Evolutionary conservation across 805 yeast genomes (phyloP).

Genomic region (Phaffomyces opuntiae): DNA sequence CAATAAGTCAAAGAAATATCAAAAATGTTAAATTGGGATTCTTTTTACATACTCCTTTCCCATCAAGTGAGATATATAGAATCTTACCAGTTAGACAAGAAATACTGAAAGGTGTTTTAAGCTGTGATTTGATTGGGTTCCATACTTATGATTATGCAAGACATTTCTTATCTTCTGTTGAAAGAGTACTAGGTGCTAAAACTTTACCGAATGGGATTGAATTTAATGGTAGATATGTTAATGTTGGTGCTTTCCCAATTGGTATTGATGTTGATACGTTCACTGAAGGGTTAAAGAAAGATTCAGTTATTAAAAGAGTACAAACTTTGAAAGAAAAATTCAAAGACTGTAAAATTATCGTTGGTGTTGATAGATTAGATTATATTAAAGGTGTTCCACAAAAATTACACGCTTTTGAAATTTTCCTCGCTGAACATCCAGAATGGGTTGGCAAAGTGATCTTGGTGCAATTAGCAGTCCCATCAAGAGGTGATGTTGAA

Average conservation of each 20-base stretch:
- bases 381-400: constrained; percentile 98
- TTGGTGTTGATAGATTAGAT: constrained; percentile 94
- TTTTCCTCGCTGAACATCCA: constrained; percentile 86
- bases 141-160: constrained; percentile 99
- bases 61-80: constrained; percentile 92
- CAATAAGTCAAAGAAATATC: constrained; percentile 38
- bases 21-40: constrained; percentile 76
- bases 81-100: constrained; percentile 93
- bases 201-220: constrained; percentile 90
- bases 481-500: constrained; percentile 96
- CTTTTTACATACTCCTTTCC: constrained; percentile 96
- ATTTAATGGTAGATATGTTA: constrained; percentile 66
- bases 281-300: constrained; percentile 63
- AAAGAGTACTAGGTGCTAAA: constrained; percentile 71
- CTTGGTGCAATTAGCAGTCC: constrained; percentile 93
- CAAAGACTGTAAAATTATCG: constrained; percentile 74
- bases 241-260: constrained; percentile 96
- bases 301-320: constrained; percentile 60
- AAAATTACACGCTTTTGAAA: constrained; percentile 92
- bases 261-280: constrained; percentile 96
- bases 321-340: constrained; percentile 57
- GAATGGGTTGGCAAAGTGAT: constrained; percentile 98
- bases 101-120: constrained; percentile 82
- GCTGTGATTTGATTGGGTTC: constrained; percentile 93
- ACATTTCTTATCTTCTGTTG: constrained; percentile 86